These are phyloP conservation scores for Nicotiana tomentosiformis DNA, from an alignment of 257 asterid species.

Conservation along the genomic window DNA sequence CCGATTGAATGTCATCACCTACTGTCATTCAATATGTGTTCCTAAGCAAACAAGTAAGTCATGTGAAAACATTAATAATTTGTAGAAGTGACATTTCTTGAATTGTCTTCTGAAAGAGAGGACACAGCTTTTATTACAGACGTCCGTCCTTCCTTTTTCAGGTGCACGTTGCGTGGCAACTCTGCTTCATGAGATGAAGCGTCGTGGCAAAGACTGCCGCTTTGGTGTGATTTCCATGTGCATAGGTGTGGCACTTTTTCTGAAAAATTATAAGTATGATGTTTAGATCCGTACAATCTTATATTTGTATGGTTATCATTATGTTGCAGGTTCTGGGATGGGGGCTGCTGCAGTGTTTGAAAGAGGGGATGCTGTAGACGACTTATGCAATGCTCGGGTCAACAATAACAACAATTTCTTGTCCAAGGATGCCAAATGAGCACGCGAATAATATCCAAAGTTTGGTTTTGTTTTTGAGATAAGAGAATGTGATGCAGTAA, in stretches of 20 bases:
- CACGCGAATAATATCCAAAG: neutral
- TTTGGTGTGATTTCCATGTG: slow-evolving; percentile 95
- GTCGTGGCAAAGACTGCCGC: slow-evolving; percentile 78
- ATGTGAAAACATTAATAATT: too few relatives aligned
- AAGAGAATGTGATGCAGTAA: neutral
- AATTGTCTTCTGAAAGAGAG: neutral
- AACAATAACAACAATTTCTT: slow-evolving; percentile 21
- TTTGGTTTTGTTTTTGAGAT: neutral
- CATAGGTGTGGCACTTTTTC: slow-evolving; percentile 46
- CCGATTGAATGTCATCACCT: too few relatives aligned
- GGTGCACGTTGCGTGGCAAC: slow-evolving; percentile 95
- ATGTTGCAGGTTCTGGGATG: slow-evolving; percentile 74
- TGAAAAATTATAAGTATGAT: neutral
- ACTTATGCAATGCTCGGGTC: slow-evolving; percentile 38
- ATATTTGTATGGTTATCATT: neutral
- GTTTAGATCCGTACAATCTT: neutral
- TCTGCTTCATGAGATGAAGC: slow-evolving; percentile 83
- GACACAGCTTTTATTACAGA: neutral
- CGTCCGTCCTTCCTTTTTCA: slow-evolving; percentile 9
- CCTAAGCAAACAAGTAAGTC: too few relatives aligned
- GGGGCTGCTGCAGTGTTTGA: slow-evolving; percentile 96
- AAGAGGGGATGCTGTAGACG: slow-evolving; percentile 72
- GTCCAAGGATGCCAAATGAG: slow-evolving; percentile 36
- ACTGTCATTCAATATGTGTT: too few relatives aligned
- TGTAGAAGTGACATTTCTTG: neutral